Evolutionary conservation across 2,329 filamentous ascomycete species (phyloP).

Genomic region (Metarhizium rileyi): DNA sequence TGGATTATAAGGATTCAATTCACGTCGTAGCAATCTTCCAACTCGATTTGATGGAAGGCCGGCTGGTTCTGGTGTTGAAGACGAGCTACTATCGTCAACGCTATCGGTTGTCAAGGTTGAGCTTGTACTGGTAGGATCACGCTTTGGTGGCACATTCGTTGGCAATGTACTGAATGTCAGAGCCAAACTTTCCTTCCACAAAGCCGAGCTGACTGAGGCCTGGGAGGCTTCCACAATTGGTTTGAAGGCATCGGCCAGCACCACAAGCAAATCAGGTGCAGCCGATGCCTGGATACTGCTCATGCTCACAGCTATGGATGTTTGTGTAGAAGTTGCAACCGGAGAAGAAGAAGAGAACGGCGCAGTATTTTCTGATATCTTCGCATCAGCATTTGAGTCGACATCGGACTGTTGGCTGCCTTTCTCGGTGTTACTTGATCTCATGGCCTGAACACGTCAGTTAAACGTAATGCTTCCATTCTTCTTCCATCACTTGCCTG

Average conservation of each 20-base stretch:
- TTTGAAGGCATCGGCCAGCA: conserved; percentile 10
- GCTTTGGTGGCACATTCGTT: background rate
- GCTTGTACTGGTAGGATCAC: background rate
- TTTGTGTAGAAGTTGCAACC: background rate
- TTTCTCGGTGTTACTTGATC: background rate
- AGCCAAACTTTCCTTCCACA: background rate
- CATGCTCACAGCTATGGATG: background rate
- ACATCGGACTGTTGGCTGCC: background rate
- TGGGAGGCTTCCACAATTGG: background rate
- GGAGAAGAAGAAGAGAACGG: background rate
- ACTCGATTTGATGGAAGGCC: background rate
- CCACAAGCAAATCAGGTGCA: conserved; percentile 6
- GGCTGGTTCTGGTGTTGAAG: background rate
- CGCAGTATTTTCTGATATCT: background rate
- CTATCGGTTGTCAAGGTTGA: background rate
- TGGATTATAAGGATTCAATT: background rate
- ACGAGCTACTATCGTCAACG: background rate
- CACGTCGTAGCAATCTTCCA: background rate
- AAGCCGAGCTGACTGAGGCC: background rate
- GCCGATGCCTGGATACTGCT: background rate
- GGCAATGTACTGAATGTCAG: background rate
- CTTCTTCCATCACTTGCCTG: conserved; percentile 7
- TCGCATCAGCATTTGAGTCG: background rate
- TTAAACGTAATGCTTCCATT: background rate
- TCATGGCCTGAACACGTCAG: background rate